A percentile compares a stretch with the other conserved stretches of the same genome.
These are phyloP conservation scores for Athelia psychrophila DNA, from an alignment of 1,284 basidiomycete genomes.

Conservation along the genomic window DNA sequence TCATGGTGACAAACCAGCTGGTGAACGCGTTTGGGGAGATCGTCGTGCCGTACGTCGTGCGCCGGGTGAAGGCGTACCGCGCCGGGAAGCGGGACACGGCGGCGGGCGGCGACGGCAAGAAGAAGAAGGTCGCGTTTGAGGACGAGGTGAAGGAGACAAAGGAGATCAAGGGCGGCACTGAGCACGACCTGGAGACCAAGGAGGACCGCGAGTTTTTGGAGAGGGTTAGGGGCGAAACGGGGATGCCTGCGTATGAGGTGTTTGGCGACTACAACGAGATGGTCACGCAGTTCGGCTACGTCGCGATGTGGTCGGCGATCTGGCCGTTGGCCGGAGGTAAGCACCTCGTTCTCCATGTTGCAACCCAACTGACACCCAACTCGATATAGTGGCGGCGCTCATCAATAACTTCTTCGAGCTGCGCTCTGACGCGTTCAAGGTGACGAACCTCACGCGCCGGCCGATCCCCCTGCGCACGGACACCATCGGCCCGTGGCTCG, in stretches of 20 bases:
- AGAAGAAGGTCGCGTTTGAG: constrained; percentile 65
- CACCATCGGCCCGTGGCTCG: constrained; percentile 93
- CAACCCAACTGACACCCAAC: constrained; percentile 2
- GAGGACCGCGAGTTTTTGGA: constrained; percentile 76
- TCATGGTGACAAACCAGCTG: constrained; percentile 90
- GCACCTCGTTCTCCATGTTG: constrained; percentile 22
- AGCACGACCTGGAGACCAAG: constrained; percentile 16
- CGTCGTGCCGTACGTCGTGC: constrained; percentile 78
- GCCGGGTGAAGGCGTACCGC: constrained; percentile 55
- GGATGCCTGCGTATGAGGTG: constrained; percentile 77
- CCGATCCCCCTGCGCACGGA: constrained; percentile 87
- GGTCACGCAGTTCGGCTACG: constrained; percentile 94
- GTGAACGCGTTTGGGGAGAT: constrained; percentile 83
- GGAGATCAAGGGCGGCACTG: constrained; percentile 44
- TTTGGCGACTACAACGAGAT: constrained; percentile 93
- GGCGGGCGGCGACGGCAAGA: constrained; percentile 25
- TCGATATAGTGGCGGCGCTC: constrained; percentile 58
- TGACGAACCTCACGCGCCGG: constrained; percentile 81
- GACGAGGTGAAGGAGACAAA: constrained; percentile 56
- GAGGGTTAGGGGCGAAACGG: constrained; percentile 74
- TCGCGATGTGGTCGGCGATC: constrained; percentile 89
- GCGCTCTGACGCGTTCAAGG: constrained; percentile 94
- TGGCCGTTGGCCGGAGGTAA: constrained; percentile 90
- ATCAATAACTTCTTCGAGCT: constrained; percentile 91
- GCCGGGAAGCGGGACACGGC: constrained; percentile 29